Evolutionary conservation across 2,329 filamentous ascomycete species (phyloP).

Genomic region (Aspergillus tubingensis): DNA sequence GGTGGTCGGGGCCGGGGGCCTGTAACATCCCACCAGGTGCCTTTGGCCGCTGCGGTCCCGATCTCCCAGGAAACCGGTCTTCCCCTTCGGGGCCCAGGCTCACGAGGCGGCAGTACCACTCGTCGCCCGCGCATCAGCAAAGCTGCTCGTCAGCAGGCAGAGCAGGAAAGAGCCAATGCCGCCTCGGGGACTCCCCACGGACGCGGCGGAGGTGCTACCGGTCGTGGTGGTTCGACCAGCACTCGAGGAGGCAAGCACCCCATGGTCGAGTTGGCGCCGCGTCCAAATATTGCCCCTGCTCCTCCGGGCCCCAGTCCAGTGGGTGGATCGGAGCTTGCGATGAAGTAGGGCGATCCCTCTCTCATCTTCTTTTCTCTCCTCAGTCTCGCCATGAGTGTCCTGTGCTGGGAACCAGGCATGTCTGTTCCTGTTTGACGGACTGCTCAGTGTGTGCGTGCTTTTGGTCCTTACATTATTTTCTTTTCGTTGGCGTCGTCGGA

Average conservation of each 20-base stretch:
- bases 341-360: constrained; percentile 26
- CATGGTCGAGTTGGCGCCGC: constrained; percentile 34
- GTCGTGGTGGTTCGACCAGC: constrained; percentile 30
- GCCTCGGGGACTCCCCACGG: constrained; percentile 29
- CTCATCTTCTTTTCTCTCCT: constrained; percentile 1
- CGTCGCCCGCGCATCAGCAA: constrained; percentile 86
- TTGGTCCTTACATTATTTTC: neutral
- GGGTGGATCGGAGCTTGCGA: constrained; percentile 29
- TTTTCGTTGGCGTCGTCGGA: constrained; percentile 4
- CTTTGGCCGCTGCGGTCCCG: constrained; percentile 76
- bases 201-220: constrained; percentile 29
- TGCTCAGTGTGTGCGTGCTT: neutral
- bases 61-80: constrained; percentile 88
- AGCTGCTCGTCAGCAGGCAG: constrained; percentile 76
- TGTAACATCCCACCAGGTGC: constrained; percentile 70
- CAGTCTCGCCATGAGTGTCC: neutral
- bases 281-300: constrained; percentile 28
- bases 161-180: constrained; percentile 75
- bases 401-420: neutral
- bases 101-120: constrained; percentile 71
- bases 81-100: constrained; percentile 68
- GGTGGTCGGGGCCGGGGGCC: constrained; percentile 57
- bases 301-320: constrained; percentile 24
- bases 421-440: neutral
- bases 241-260: constrained; percentile 32